These are phyloP conservation scores for Zymoseptoria crescenta DNA, from an alignment of 2,329 filamentous ascomycete species.

Conservation along the genomic window DNA sequence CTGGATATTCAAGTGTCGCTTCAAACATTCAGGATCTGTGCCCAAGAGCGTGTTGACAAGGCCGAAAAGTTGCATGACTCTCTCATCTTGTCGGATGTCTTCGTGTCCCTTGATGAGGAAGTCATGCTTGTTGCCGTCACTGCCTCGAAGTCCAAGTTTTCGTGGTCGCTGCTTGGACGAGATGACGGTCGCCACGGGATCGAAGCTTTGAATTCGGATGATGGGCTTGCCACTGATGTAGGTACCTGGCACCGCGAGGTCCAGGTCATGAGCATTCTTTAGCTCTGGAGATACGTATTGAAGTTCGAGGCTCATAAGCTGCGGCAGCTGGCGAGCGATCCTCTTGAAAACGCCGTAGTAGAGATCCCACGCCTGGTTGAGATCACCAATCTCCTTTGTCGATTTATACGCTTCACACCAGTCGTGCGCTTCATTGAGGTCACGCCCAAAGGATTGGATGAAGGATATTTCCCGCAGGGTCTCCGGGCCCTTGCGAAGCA, in stretches of 20 bases:
- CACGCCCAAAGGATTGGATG: conserved; percentile 90
- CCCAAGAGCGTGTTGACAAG: conserved; percentile 91
- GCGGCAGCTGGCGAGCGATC: conserved; percentile 85
- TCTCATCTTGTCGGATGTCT: conserved; percentile 96
- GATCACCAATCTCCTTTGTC: conserved; percentile 83
- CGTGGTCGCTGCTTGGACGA: conserved; percentile 93
- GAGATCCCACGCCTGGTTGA: conserved; percentile 97
- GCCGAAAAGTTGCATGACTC: conserved; percentile 98
- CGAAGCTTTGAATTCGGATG: conserved; percentile 81
- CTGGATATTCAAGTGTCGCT: conserved; percentile 93
- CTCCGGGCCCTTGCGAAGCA: conserved; percentile 83
- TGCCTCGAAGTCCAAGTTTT: conserved; percentile 80
- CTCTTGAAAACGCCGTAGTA: conserved; percentile 98
- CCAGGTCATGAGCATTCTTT: conserved; percentile 74
- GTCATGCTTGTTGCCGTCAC: conserved; percentile 78
- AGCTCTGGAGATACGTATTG: conserved; percentile 96
- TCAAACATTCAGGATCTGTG: conserved; percentile 93
- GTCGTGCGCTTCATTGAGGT: conserved; percentile 87
- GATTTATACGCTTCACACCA: conserved; percentile 90
- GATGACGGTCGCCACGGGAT: conserved; percentile 83
- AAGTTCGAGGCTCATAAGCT: conserved; percentile 85
- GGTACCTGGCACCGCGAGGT: conserved; percentile 91
- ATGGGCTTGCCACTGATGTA: conserved; percentile 75
- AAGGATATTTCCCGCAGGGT: conserved; percentile 95
- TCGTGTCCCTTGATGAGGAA: conserved; percentile 98